Evolutionary conservation across 2,329 filamentous ascomycete species (phyloP), one percentile per base, ranked within the genome.

Genomic region (Aureobasidium namibiae): DNA sequence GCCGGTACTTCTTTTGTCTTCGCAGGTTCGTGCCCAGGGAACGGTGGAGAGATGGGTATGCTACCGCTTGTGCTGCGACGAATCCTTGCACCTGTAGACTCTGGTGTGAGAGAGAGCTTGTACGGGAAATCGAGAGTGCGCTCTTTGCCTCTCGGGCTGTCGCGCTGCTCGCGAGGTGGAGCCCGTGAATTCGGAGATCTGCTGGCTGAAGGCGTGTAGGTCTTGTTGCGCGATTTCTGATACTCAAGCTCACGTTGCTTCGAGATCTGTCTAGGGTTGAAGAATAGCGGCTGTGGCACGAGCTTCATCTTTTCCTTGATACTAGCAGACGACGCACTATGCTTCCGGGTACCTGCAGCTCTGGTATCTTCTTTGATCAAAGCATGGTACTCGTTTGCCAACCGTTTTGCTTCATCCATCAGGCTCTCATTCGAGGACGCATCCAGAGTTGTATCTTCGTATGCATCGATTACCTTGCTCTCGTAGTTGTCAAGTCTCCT

Each of bases 41-140:
- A 36, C 4, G 68, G 68, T 49, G 69, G 68, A 16, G 69, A 71
- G 29, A 71, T 70, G 2, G 68, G 67, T 33, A 70, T 70, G 14
- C 63, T 65, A 4, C 69, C 68, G 39, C 65, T 68, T 11, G 66
- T 68, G 53, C 67, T 70, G 5, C 63, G 58, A 16, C 63, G 52
- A 29, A 45, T 48, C 23, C 57, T 62, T 1, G 39, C 8, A 14
- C 48, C 42, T 4, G 58, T 61, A 16, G 53, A 60, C 18, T 41
- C 42, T 14, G 50, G 53, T 21, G 52, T 58, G 2, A 58, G 26
- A 21, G 42, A 56, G 7, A 52, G 39, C 18, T 60, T 58, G 23
- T 38, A 49, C 6, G 52, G 52, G 24, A 56, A 48, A 4, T 23
- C 23, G 1, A 29, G 45, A 10, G 48, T 11, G 3, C 31, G 26